Conservation (phyloP, 2,329 filamentous ascomycete genomes). For the Magnaporthiopsis rhizophila region DNA sequence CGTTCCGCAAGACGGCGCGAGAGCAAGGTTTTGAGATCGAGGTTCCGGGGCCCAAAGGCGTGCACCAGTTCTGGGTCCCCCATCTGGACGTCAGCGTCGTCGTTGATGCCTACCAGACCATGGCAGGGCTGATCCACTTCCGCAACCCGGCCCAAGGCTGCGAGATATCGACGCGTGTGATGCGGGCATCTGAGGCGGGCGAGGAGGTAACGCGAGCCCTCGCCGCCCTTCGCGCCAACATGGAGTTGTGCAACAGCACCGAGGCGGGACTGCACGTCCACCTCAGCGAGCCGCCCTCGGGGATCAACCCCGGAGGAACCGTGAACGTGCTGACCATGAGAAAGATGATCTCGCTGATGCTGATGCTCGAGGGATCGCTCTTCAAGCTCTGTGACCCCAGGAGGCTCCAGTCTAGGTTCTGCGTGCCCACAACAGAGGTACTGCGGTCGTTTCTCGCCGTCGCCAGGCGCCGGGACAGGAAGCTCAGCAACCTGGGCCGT, state of each 20-base stretch:
- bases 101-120: not conserved
- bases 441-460: not conserved
- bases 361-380: constrained; percentile 1
- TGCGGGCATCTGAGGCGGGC: not conserved
- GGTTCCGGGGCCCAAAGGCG: not conserved
- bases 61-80: not conserved
- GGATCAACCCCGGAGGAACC: not conserved
- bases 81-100: not conserved
- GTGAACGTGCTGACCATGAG: not conserved
- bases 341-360: constrained; percentile 4
- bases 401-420: not conserved
- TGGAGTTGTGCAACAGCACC: not conserved
- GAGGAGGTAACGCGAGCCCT: not conserved
- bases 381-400: not conserved
- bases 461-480: not conserved
- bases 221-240: not conserved
- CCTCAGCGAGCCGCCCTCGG: not conserved
- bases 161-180: constrained; percentile 2
- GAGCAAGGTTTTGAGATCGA: not conserved
- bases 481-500: not conserved
- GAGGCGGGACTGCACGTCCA: constrained; percentile 6
- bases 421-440: not conserved
- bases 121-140: not conserved
- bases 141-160: not conserved
- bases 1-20: no score